Evolutionary conservation across 352 stramenopile genomes (phyloP).

Genomic region (Globisporangium recalcitrans): DNA sequence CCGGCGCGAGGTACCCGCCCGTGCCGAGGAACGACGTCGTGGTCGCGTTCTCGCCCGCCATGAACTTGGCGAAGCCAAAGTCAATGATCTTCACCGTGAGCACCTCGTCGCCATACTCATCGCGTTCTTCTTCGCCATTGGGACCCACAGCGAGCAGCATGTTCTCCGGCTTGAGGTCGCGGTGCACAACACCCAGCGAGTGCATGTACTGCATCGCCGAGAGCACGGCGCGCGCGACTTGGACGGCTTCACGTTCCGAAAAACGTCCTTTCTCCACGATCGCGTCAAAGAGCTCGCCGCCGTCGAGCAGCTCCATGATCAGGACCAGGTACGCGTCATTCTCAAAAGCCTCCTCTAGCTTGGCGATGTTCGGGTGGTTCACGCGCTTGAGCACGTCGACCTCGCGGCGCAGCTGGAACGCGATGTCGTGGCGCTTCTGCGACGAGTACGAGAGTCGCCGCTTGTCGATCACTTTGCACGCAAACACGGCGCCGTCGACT

Average conservation of each 20-base stretch:
- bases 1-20: conserved; percentile 94
- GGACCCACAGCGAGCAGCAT: conserved; percentile 44
- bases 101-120: conserved; percentile 1
- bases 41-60: conserved; percentile 43
- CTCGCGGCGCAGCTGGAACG: conserved; percentile 52
- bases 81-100: conserved; percentile 97
- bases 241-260: conserved; percentile 44
- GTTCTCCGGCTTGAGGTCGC: conserved; percentile 77
- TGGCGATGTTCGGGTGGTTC: conserved; percentile 63
- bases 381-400: conserved; percentile 59
- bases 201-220: conserved; percentile 75
- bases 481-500: conserved; percentile 44
- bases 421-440: conserved; percentile 47
- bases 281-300: conserved; percentile 77
- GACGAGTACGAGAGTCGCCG: conserved; percentile 39
- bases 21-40: conserved; percentile 78
- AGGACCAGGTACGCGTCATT: conserved; percentile 62
- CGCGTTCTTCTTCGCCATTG: conserved; percentile 13
- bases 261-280: conserved; percentile 66
- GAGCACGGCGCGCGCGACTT: conserved; percentile 53
- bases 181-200: conserved; percentile 57
- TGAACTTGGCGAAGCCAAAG: conserved; percentile 96
- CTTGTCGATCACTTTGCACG: conserved; percentile 82
- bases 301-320: conserved; percentile 73
- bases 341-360: conserved; percentile 63